A percentile compares a stretch with the other conserved stretches of the same genome.
These are phyloP conservation scores for Aspergillus tamarii DNA, from an alignment of 2,329 filamentous ascomycete genomes.

Conservation along the genomic window DNA sequence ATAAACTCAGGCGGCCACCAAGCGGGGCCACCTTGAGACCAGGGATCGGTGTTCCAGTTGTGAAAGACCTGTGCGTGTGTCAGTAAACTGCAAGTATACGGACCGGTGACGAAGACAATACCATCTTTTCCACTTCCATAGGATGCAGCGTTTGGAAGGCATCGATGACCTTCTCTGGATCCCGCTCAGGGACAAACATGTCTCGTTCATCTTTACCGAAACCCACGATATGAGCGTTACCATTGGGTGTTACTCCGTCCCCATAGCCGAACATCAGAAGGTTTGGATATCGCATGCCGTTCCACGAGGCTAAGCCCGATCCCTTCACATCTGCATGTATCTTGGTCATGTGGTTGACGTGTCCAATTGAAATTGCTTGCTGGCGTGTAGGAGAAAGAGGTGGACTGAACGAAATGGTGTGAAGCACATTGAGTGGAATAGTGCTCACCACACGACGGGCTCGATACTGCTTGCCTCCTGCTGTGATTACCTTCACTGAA, in stretches of 20 bases:
- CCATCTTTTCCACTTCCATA: constrained; percentile 7
- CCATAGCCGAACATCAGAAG: constrained; percentile 9
- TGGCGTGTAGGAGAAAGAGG: constrained; percentile 11
- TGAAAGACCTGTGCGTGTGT: constrained; percentile 1
- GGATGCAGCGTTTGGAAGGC: constrained; percentile 1
- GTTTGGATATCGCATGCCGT: neutral
- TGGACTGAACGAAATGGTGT: too few relatives aligned
- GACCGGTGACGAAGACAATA: neutral
- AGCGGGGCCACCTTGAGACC: constrained; percentile 3
- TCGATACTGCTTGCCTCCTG: too few relatives aligned
- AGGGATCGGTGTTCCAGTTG: constrained; percentile 8
- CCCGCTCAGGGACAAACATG: neutral
- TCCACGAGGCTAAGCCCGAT: constrained; percentile 7
- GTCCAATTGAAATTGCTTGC: constrained; percentile 24
- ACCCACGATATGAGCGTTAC: constrained; percentile 5
- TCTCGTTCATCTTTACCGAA: constrained; percentile 6
- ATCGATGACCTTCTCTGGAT: neutral
- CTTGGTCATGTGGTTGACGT: constrained; percentile 24
- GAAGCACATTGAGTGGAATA: constrained; percentile 24
- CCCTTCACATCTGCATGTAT: constrained; percentile 25
- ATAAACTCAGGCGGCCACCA: constrained; percentile 7
- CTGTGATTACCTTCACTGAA: too few relatives aligned
- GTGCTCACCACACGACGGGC: constrained; percentile 28
- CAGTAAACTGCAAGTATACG: neutral
- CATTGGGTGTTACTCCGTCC: constrained; percentile 2